phyloP scores from a whole-genome alignment of 2,329 filamentous ascomycete species.

The Blastomyces emzantsi region DNA sequence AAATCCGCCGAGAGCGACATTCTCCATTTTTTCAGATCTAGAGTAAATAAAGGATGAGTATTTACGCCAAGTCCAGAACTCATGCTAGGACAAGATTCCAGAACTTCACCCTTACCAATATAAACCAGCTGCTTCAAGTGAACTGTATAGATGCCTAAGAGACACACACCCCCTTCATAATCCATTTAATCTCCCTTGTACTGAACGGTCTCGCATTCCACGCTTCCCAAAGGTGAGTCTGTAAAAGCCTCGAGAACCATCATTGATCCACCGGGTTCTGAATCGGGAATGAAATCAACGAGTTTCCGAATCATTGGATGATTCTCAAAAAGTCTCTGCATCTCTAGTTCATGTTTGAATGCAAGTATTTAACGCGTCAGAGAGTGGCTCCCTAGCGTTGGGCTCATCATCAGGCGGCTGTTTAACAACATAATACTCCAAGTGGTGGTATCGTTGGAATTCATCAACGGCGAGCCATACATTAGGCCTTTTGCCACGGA shows the following conservation, averaged over 20 bases:
- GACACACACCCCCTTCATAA: constrained; percentile 17
- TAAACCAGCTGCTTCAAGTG: constrained; percentile 17
- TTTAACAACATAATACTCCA: constrained; percentile 17
- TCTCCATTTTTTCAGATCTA: constrained; percentile 19
- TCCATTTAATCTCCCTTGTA: constrained; percentile 16
- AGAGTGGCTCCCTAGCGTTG: not conserved
- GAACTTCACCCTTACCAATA: constrained; percentile 11
- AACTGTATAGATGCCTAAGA: constrained; percentile 15
- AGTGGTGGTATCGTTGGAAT: constrained; percentile 3
- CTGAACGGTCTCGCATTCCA: constrained; percentile 14
- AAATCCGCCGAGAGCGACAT: constrained; percentile 14
- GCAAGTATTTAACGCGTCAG: constrained; percentile 11
- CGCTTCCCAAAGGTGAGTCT: constrained; percentile 17
- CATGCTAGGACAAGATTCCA: not conserved
- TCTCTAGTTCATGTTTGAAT: constrained; percentile 16
- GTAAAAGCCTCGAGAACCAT: constrained; percentile 17
- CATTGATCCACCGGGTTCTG: constrained; percentile 15
- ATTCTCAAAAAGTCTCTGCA: constrained; percentile 14
- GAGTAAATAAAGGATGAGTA: constrained; percentile 5
- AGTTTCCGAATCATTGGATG: constrained; percentile 13
- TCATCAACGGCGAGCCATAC: constrained; percentile 14
- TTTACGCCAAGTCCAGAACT: not conserved
- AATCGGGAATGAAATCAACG: constrained; percentile 12
- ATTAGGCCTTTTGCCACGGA: constrained; percentile 9
- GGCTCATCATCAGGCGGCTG: constrained; percentile 10